Conservation (phyloP, 495 filamentous ascomycete species). For the Penicillium manginii region DNA sequence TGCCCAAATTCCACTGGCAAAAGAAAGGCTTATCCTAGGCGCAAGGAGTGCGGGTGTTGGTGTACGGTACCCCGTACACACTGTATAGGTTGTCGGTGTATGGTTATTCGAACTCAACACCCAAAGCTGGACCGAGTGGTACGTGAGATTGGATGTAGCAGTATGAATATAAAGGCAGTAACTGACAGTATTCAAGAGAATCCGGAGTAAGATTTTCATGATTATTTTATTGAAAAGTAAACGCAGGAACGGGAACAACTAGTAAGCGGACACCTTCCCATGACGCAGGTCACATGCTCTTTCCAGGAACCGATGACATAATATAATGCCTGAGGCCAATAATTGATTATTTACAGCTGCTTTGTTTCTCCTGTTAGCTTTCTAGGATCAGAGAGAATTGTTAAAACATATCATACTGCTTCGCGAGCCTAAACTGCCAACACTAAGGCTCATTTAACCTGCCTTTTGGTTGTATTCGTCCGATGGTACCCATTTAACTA, state of each 20-base stretch:
- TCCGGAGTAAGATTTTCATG: no score
- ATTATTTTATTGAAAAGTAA: neutral
- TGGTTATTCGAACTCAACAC: neutral
- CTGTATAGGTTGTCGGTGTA: neutral
- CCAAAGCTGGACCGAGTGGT: neutral
- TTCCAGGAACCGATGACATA: slow-evolving; percentile 19
- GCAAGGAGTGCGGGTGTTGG: neutral
- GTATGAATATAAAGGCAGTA: no score
- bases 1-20: no score
- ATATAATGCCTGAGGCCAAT: slow-evolving; percentile 21
- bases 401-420: neutral
- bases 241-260: no score
- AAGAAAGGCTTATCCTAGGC: neutral
- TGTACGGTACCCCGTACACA: no score
- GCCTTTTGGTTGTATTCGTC: neutral
- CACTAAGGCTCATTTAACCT: neutral
- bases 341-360: neutral
- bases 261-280: no score
- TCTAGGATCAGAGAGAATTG: neutral
- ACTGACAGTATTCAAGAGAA: no score
- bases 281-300: slow-evolving; percentile 3
- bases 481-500: neutral
- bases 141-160: neutral
- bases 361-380: neutral
- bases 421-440: neutral